Evolutionary conservation across 2,329 filamentous ascomycete species (phyloP), one percentile per base, ranked within the genome.

Genomic region (Scortechinia acanthostroma): DNA sequence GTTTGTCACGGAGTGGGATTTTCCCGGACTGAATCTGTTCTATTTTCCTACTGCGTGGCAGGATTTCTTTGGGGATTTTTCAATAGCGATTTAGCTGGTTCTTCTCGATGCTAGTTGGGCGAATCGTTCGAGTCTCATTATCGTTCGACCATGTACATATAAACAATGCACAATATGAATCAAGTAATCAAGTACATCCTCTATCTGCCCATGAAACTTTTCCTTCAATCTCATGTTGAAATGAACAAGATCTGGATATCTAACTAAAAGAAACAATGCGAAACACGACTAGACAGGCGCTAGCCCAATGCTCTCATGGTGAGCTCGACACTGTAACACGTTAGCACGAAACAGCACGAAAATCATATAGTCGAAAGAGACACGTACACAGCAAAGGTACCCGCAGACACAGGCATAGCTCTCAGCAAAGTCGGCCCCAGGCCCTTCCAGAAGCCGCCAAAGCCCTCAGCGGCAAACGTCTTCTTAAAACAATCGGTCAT

Each of bases 331-430:
- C 67, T 70, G 46, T 46, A 37, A 22, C 4, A 15, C 10, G n/a
- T n/a, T n/a, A 4, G 6, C 14, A 28, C 21, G 15, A 47, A 49
- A 55, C 55, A 52, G 43, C 13, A 17, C 48, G 13, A 44, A 19
- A 37, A 3, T 16, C 43, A 40, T 52, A 44, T 56, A 51, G 35
- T 45, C 23, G 16, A 6, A n/a, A 80, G 17, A 77, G 81, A 63
- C 66, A 84, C 80, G 10, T 82, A 80, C 53, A 93, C 90, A 22
- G 88, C 89, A 74, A 98, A 98, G 2, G 93, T 98, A n/a, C 91
- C 91, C 2, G 91, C 93, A 63, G 87, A 93, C 42, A 98, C 93
- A 5, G 93, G 93, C 91, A 97, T 95, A 43, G 93, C 93, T 62
- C 93, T 88, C 58, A 96, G 65, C 61, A 97, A 65, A 22, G 93